These are phyloP conservation scores for Phytophthora aleatoria DNA, from an alignment of 352 stramenopile species.

Conservation along the genomic window DNA sequence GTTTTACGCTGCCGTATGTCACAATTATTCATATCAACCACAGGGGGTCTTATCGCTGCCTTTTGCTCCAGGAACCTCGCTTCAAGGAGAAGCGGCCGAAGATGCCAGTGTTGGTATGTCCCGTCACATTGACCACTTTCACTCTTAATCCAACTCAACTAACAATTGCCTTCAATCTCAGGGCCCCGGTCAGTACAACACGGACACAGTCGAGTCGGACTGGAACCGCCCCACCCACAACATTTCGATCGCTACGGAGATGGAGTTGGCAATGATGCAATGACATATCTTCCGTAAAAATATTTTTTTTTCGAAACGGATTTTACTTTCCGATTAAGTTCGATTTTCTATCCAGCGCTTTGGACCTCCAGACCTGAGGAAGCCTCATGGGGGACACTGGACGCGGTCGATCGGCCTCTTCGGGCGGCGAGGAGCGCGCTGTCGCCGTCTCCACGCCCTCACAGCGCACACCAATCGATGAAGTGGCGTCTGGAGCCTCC, in stretches of 20 bases:
- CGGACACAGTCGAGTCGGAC: constrained; percentile 67
- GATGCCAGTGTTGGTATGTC: constrained; percentile 54
- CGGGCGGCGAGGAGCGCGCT: constrained; percentile 4
- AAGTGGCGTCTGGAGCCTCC: constrained; percentile 1
- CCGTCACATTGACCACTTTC: background rate
- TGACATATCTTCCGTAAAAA: constrained; percentile 10
- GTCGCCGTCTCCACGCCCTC: background rate
- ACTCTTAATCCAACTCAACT: background rate
- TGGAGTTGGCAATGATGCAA: constrained; percentile 77
- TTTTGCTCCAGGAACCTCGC: constrained; percentile 54
- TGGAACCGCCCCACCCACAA: constrained; percentile 90
- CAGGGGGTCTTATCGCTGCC: background rate
- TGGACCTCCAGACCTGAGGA: constrained; percentile 22
- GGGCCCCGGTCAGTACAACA: constrained; percentile 80
- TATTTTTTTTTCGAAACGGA: constrained; percentile 2
- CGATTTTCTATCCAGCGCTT: constrained; percentile 11
- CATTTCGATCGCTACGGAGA: constrained; percentile 86
- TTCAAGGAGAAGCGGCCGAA: constrained; percentile 74
- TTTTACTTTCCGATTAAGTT: constrained; percentile 3
- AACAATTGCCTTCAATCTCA: constrained; percentile 22
- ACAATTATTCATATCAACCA: background rate
- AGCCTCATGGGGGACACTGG: constrained; percentile 35
- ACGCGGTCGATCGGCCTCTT: constrained; percentile 16
- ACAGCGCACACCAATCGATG: background rate
- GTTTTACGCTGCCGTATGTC: constrained; percentile 64